phyloP scores from a whole-genome alignment of 2,329 filamentous ascomycete genomes.

The Venturia effusa region DNA sequence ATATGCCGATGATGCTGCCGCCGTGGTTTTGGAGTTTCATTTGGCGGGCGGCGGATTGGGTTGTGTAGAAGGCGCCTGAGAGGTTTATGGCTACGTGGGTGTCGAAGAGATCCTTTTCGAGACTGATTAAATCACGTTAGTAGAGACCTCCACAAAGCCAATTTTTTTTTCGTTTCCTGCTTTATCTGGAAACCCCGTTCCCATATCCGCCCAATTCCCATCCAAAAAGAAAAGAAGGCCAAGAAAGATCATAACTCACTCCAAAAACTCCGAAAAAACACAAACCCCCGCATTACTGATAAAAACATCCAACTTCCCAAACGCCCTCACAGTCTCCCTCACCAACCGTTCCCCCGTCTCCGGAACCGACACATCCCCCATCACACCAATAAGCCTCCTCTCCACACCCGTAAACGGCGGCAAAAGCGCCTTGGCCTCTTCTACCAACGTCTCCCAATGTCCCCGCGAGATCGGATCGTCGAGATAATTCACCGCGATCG shows the following conservation, averaged over 20 bases:
- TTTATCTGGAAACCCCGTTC: no score
- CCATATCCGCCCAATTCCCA: no score
- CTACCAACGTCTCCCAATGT: conserved; percentile 38
- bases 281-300: conserved; percentile 85
- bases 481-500: conserved; percentile 72
- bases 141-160: background rate
- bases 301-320: conserved; percentile 52
- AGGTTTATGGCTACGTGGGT: conserved; percentile 71
- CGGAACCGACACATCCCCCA: conserved; percentile 68
- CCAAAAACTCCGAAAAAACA: conserved; percentile 77
- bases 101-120: conserved; percentile 46
- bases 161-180: background rate
- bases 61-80: conserved; percentile 76
- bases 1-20: conserved; percentile 70
- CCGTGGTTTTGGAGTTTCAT: conserved; percentile 60
- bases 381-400: conserved; percentile 48
- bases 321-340: conserved; percentile 49
- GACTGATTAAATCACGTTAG: background rate
- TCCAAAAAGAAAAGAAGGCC: background rate
- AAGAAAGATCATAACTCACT: no score
- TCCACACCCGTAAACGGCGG: background rate
- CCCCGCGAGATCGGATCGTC: conserved; percentile 40
- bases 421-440: conserved; percentile 21
- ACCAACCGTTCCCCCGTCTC: conserved; percentile 62
- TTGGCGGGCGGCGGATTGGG: conserved; percentile 74